Conservation (phyloP, 1,139 yeast species). For the Pichia sp. region DNA sequence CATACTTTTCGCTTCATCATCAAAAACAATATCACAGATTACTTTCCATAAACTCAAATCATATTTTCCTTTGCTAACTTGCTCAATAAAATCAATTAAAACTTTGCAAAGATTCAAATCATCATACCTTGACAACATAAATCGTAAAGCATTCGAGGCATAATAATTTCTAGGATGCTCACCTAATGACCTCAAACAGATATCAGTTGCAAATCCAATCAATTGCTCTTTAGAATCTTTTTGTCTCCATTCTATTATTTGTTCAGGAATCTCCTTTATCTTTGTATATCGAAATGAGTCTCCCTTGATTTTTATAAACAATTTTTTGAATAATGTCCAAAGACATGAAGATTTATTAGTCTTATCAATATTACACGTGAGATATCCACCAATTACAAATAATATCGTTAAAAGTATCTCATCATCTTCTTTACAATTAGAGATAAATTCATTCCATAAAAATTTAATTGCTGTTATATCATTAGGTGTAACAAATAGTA, state of each 20-base stretch:
- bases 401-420: background rate
- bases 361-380: constrained; percentile 32
- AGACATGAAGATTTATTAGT: constrained; percentile 38
- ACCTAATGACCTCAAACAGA: constrained; percentile 26
- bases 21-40: background rate
- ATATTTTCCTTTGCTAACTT: background rate
- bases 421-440: background rate
- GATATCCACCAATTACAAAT: constrained; percentile 8
- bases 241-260: background rate
- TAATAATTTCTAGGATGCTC: constrained; percentile 40
- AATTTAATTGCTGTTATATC: constrained; percentile 31
- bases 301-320: constrained; percentile 12
- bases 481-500: constrained; percentile 35
- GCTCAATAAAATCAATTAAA: background rate
- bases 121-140: constrained; percentile 22
- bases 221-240: background rate
- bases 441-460: constrained; percentile 15
- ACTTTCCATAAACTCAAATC: constrained; percentile 13
- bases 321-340: constrained; percentile 34
- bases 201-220: background rate
- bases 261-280: background rate
- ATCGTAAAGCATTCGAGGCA: constrained; percentile 36
- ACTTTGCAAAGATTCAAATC: background rate
- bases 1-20: background rate
- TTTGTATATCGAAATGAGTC: background rate